phyloP scores from a whole-genome alignment of 441 rosid genomes.

The Syzygium malaccense region DNA sequence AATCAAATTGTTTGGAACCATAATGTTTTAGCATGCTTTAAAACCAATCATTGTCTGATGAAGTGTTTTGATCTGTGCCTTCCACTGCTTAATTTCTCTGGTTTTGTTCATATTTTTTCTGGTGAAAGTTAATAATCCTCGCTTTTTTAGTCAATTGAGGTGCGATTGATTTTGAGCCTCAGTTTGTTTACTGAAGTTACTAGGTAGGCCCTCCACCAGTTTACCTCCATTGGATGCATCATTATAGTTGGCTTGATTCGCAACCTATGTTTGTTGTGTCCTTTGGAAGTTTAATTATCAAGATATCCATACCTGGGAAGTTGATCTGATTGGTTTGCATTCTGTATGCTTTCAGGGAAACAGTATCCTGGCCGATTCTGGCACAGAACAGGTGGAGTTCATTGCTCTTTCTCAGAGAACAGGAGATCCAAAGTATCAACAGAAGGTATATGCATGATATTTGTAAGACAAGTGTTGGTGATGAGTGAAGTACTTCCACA shows the following conservation, averaged over 20 bases:
- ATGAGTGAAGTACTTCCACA: not conserved
- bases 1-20: not conserved
- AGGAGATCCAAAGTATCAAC: conserved; percentile 92
- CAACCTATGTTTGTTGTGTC: not conserved
- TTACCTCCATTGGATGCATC: not conserved
- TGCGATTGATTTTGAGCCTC: not conserved
- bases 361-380: conserved; percentile 97
- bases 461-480: not conserved
- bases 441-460: conserved; percentile 45
- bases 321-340: not conserved
- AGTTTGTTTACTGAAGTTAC: not conserved
- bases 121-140: not conserved
- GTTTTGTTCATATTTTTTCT: not conserved
- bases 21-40: not conserved
- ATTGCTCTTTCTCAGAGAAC: conserved; percentile 99
- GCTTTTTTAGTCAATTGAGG: not conserved
- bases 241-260: not conserved
- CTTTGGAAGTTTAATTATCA: not conserved
- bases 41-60: not conserved
- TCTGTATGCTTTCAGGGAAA: conserved; percentile 47
- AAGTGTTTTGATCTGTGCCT: not conserved
- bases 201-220: not conserved
- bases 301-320: not conserved
- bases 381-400: conserved; percentile 96
- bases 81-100: not conserved